Percentiles rank a stretch among this genome's conserved stretches.
phyloP scores from a whole-genome alignment of 148 eudicot species.

The Rhododendron henanense region DNA sequence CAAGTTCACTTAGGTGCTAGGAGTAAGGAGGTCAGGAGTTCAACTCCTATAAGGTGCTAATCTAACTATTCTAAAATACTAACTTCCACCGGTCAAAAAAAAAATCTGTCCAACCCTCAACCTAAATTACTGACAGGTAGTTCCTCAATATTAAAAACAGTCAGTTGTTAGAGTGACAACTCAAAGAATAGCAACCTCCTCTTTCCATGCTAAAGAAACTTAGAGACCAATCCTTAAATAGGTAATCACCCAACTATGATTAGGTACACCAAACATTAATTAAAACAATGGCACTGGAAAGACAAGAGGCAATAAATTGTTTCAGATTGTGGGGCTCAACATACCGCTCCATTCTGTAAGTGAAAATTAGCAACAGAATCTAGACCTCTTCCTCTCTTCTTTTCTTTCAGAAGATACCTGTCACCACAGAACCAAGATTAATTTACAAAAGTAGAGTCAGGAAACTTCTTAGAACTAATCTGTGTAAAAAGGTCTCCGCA shows the following conservation, averaged over 20 bases:
- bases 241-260: too few relatives aligned
- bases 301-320: neutral
- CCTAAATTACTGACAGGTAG: neutral
- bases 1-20: too few relatives aligned
- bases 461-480: neutral
- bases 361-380: slow-evolving; percentile 98
- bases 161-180: neutral
- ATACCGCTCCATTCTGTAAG: slow-evolving; percentile 97
- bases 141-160: neutral
- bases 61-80: too few relatives aligned
- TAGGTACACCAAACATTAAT: neutral
- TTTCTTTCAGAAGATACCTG: slow-evolving; percentile 55
- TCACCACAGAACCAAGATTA: neutral
- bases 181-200: neutral
- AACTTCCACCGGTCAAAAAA: too few relatives aligned
- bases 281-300: neutral
- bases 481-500: neutral
- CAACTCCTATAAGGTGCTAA: too few relatives aligned
- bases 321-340: slow-evolving; percentile 24
- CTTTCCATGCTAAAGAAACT: neutral
- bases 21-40: too few relatives aligned
- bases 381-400: slow-evolving; percentile 89
- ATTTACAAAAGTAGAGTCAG: neutral
- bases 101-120: neutral
- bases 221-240: neutral